These are phyloP conservation scores for Curvularia sp. DNA, from an alignment of 2,329 filamentous ascomycete genomes.

Conservation along the genomic window DNA sequence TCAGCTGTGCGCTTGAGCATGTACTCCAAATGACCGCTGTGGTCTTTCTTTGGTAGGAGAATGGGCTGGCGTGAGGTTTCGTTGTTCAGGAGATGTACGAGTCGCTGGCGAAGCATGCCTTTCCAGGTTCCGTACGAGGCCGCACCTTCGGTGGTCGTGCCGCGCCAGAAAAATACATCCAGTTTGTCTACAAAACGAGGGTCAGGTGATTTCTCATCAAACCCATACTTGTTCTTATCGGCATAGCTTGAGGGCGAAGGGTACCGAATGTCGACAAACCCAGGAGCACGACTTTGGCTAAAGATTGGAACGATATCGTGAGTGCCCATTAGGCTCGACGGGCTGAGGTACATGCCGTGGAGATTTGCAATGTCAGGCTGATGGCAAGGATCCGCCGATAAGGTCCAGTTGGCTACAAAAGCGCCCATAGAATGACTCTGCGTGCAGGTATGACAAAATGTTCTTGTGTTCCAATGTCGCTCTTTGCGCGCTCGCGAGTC, in stretches of 20 bases:
- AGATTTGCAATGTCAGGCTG: constrained; percentile 78
- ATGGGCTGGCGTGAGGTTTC: constrained; percentile 41
- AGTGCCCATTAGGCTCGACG: constrained; percentile 67
- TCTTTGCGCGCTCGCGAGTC: constrained; percentile 66
- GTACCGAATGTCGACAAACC: constrained; percentile 79
- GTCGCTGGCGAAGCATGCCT: constrained; percentile 73
- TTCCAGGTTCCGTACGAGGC: constrained; percentile 64
- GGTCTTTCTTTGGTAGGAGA: constrained; percentile 58
- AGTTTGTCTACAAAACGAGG: constrained; percentile 67
- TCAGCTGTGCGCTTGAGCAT: constrained; percentile 61
- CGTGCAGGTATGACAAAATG: constrained; percentile 70
- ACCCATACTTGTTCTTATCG: constrained; percentile 62
- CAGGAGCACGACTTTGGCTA: constrained; percentile 73
- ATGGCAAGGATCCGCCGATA: constrained; percentile 72
- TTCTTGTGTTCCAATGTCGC: constrained; percentile 68
- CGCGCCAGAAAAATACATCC: constrained; percentile 76
- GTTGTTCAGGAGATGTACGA: constrained; percentile 67
- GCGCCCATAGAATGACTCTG: constrained; percentile 70
- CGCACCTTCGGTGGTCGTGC: constrained; percentile 64
- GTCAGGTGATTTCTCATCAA: constrained; percentile 61
- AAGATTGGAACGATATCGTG: constrained; percentile 76
- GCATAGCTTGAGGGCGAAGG: constrained; percentile 70
- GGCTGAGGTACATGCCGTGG: constrained; percentile 75
- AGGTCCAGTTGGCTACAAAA: constrained; percentile 71
- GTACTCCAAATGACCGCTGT: constrained; percentile 61